A percentile compares a stretch with the other conserved stretches of the same genome.
phyloP scores from a whole-genome alignment of 2,329 filamentous ascomycete genomes.

The Hymenoscyphus albidus region DNA sequence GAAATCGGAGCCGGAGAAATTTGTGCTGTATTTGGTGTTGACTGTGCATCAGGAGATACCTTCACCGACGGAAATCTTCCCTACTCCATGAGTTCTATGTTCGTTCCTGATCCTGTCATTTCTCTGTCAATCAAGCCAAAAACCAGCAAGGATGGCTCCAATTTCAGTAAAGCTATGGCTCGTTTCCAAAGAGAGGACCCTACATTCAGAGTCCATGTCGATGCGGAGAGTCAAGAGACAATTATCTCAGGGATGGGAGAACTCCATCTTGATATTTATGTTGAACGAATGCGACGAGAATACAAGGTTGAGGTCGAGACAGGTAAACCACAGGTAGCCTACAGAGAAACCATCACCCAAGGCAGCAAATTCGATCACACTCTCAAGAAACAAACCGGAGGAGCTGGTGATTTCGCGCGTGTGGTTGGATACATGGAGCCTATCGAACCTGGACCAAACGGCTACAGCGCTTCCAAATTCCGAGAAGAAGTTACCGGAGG shows the following conservation, averaged over 20 bases:
- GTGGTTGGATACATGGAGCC: constrained; percentile 92
- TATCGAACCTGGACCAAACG: constrained; percentile 43
- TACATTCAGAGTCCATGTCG: constrained; percentile 92
- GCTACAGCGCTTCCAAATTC: constrained; percentile 72
- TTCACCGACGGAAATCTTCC: constrained; percentile 92
- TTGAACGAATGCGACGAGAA: constrained; percentile 93
- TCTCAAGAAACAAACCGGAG: constrained; percentile 91
- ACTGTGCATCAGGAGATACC: constrained; percentile 95
- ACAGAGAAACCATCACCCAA: constrained; percentile 86
- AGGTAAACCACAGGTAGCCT: constrained; percentile 95
- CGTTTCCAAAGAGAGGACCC: constrained; percentile 98
- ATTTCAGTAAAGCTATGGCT: constrained; percentile 98
- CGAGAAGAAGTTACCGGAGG: constrained; percentile 85
- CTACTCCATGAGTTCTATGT: constrained; percentile 98
- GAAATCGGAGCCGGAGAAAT: constrained; percentile 97
- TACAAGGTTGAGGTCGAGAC: constrained; percentile 95
- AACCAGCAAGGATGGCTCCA: constrained; percentile 82
- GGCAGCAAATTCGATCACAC: constrained; percentile 85
- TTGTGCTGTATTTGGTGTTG: constrained; percentile 95
- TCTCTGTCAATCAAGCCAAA: constrained; percentile 97
- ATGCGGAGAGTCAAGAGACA: constrained; percentile 88
- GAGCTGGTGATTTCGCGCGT: constrained; percentile 91
- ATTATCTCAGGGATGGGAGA: constrained; percentile 99
- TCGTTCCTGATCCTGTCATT: constrained; percentile 95
- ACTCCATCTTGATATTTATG: constrained; percentile 92